phyloP scores from a whole-genome alignment of 805 yeast species.

The Ogataea methanolica region DNA sequence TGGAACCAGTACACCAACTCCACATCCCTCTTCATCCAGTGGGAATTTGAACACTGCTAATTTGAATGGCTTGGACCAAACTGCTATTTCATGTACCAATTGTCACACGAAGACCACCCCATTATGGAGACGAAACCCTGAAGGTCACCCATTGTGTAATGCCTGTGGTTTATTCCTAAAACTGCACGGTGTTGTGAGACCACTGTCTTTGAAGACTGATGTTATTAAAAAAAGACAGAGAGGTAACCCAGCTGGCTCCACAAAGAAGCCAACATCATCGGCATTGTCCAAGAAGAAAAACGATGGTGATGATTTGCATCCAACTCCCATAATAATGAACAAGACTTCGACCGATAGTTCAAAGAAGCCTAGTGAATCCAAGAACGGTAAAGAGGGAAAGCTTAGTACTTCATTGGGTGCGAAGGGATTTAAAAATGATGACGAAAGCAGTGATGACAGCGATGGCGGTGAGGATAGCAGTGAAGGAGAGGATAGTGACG shows the following conservation, averaged over 20 bases:
- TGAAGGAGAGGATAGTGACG: not conserved
- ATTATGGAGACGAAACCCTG: conserved; percentile 88
- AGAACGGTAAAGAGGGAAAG: conserved; percentile 2
- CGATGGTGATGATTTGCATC: conserved; percentile 48
- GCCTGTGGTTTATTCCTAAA: conserved; percentile 94
- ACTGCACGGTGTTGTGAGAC: conserved; percentile 92
- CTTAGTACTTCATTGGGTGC: not conserved
- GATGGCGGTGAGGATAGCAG: conserved; percentile 4
- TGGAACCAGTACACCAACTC: conserved; percentile 5
- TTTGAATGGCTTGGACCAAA: conserved; percentile 11
- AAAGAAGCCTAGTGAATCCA: not conserved
- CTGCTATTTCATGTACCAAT: conserved; percentile 57
- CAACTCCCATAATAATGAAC: conserved; percentile 34
- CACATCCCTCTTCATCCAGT: conserved; percentile 4
- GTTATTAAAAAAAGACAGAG: conserved; percentile 90
- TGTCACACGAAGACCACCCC: conserved; percentile 94
- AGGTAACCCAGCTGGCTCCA: conserved; percentile 22
- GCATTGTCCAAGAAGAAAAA: conserved; percentile 16
- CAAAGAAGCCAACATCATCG: conserved; percentile 18
- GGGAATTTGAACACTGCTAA: conserved; percentile 5
- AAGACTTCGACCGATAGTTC: conserved; percentile 3
- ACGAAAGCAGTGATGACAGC: conserved; percentile 2
- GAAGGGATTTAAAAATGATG: conserved; percentile 1
- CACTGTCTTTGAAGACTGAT: conserved; percentile 72
- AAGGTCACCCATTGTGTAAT: conserved; percentile 89